Base-by-base conservation (phyloP, 2,329 filamentous ascomycete species). In the Penicillium sp. region DNA sequence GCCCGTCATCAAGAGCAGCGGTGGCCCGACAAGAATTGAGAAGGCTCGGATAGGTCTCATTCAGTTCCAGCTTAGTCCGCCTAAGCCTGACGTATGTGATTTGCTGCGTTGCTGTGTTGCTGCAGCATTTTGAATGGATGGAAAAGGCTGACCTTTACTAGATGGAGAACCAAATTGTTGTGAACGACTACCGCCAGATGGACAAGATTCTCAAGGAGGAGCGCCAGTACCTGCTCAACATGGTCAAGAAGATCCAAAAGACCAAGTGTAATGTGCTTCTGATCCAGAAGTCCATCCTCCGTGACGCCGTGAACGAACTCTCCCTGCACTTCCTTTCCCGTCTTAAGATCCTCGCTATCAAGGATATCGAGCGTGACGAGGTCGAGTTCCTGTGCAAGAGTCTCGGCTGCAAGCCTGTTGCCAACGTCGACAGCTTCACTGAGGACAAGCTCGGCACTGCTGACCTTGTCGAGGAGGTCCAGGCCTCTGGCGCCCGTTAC, bases 221-320 rank as follows among this genome's bases (percentile, higher is more conserved):
- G 81, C 91, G 94, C 65, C 90, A 94, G 66, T 99, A 99, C 78
- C 86, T 99, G 61, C 85, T 99, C 55, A 97, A 97, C 82, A 90
- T 99, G 86, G 92, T 95, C 72, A 97, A 99, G 86, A 99, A 97
- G 84, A 99, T 99, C 77, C 97, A 97, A 81, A 99, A 97, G 84
- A 92, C 94, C 65, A 99, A 97, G 82, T 99, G 94, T 81, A 99
- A 99, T 69, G 94, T 99, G 39, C 87, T 97, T 40, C 83, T 99
- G 64, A 97, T 99, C 66, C 94, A 99, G 73, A 99, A 99, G 80
- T 97, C 93, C 13, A 99, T 99, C 67, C 86, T 99, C 55, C 88
- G 94, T 66, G 94, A 99, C 70, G 94, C 94, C 31, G 92, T 99
- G 74, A 99, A 99, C 80, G 94, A 99, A 68, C 84, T 99, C 54